Base-by-base conservation (phyloP, 2,329 filamentous ascomycete species). In the Apiospora rasikravindrae region DNA sequence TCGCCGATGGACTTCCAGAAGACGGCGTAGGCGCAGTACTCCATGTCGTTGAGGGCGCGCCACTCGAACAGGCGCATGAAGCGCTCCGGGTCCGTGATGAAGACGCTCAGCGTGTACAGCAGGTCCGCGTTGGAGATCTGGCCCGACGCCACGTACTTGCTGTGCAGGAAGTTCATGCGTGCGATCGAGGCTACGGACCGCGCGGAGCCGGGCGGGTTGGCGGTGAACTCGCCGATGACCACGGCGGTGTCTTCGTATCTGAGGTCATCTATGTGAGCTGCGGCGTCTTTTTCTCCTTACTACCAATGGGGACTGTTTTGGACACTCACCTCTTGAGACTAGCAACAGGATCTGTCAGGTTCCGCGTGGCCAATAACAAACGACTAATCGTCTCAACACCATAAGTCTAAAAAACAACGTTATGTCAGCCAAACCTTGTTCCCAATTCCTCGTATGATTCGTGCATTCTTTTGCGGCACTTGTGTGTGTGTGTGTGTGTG, bases 1-100 rank as follows among this genome's bases (percentile, higher is more conserved):
- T 94, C 90, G 19, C 92, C 93, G 22, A 94, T 82, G 70, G 86
- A 86, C 80, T 93, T 93, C 92, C 92, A 95, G 77, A 93, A 90
- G 0, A 89, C 90, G 22, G 88, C 90, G 42, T 92, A 81, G 0
- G 92, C 92, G 73, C 91, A 93, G 13, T 84, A 80, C 80, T 95
- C 93, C 81, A 95, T 85, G 0, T 91, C 88, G 22, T 87, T 91
- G 29, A 94, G 80, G 5, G 82, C 51, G 1, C 93, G 88, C 93
- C 93, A 96, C 78, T 96, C 94, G 76, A 90, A 93, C 7, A 83
- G 82, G 6, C 85, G 79, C 44, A 93, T 87, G 85, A 92, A 94
- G 19, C 87, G 84, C 42, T 88, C 80, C 0, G 93, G 92, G 78
- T 94, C 90, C 0, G 87, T 83, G 24, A 92, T 86, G 78, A 94